Percentiles rank a stretch among this genome's conserved stretches.
Conservation (phyloP, 225 moss, liverwort and hornwort genomes). For the Marchantia paleacea region DNA sequence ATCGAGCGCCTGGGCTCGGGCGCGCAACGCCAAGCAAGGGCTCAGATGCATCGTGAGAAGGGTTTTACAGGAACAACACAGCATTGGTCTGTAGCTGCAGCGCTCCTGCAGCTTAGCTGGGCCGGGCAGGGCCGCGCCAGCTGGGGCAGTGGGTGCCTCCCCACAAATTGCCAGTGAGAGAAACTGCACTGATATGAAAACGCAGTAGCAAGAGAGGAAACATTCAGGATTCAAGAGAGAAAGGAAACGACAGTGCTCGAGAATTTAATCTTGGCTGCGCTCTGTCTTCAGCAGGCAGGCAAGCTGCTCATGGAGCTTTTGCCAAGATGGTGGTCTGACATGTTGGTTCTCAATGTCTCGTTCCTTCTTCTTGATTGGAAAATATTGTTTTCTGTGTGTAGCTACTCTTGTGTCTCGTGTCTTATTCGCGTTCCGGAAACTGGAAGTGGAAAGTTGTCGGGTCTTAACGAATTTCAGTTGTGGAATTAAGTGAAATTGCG, state of each 20-base stretch:
- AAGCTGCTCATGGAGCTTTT: neutral
- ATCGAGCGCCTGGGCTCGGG: neutral
- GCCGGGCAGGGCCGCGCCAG: neutral
- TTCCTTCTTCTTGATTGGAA: neutral
- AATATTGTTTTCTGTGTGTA: too few species aligned
- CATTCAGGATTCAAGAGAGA: neutral
- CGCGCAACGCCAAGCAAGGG: neutral
- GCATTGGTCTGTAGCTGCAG: neutral
- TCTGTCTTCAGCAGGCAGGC: neutral
- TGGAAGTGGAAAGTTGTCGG: neutral
- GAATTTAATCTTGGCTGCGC: neutral
- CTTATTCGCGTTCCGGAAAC: neutral
- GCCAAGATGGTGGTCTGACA: neutral
- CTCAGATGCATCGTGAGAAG: neutral
- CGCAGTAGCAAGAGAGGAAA: neutral
- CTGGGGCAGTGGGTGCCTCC: neutral
- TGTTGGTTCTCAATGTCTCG: neutral
- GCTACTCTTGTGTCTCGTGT: neutral
- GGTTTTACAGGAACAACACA: neutral
- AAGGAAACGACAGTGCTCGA: neutral
- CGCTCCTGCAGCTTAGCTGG: neutral
- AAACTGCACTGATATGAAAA: neutral
- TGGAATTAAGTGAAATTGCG: neutral
- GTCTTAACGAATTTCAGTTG: neutral
- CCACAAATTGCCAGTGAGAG: neutral